A percentile compares a stretch with the other conserved stretches of the same genome.
Evolutionary conservation across 495 filamentous ascomycete genomes (phyloP).

Genomic region (Penicillium herquei): DNA sequence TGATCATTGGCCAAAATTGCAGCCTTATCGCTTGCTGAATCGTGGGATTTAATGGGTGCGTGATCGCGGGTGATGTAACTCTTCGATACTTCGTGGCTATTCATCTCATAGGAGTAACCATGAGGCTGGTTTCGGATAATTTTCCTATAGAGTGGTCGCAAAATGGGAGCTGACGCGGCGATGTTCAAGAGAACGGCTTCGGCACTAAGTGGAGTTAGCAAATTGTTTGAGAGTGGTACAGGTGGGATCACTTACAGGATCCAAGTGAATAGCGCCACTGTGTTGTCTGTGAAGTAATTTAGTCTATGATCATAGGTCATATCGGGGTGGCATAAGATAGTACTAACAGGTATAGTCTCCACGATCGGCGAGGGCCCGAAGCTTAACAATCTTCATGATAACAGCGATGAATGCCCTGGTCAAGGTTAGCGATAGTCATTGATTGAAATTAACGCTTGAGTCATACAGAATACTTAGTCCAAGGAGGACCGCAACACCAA

Average conservation of each 20-base stretch:
- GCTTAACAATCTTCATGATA: constrained; percentile 1
- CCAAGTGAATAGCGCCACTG: constrained; percentile 2
- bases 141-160: constrained; percentile 1
- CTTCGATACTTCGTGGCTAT: background rate
- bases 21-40: constrained; percentile 1
- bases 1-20: background rate
- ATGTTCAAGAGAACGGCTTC: constrained; percentile 1
- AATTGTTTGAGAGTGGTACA: background rate
- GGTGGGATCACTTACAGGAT: background rate
- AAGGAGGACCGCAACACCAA: background rate
- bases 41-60: background rate
- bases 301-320: background rate
- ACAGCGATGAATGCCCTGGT: background rate
- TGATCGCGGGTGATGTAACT: background rate
- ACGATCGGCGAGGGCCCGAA: background rate
- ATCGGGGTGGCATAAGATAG: background rate
- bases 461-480: background rate
- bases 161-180: background rate
- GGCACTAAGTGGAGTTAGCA: background rate
- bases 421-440: background rate
- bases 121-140: background rate
- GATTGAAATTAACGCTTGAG: background rate
- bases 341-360: constrained; percentile 4
- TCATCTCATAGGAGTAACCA: background rate
- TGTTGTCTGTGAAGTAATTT: background rate